Percentiles rank a stretch among this genome's conserved stretches.
Conservation (phyloP, 2,329 filamentous ascomycete species). For the Sclerotinia spermophila region DNA sequence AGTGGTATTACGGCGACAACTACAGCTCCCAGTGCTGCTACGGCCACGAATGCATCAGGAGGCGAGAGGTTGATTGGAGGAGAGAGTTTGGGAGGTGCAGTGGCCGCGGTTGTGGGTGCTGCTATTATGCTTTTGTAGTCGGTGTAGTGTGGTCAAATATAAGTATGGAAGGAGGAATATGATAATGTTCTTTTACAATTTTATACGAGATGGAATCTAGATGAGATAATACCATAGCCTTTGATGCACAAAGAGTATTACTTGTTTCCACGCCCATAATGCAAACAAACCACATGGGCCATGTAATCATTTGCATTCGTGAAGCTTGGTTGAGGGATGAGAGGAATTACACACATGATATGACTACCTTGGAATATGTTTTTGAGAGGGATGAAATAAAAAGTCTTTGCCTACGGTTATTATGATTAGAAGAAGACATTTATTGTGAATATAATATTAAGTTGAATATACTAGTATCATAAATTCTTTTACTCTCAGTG, state of each 20-base stretch:
- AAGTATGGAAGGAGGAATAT: neutral
- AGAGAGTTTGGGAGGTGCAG: neutral
- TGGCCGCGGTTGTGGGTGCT: conserved; percentile 38
- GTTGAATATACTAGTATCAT: neutral
- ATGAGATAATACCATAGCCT: neutral
- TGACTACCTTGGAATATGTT: neutral
- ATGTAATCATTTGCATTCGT: neutral
- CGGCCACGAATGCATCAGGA: conserved; percentile 16
- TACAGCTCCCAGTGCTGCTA: conserved; percentile 34
- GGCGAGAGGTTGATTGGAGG: neutral
- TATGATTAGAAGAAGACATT: neutral
- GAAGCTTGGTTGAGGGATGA: neutral
- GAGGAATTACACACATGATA: neutral
- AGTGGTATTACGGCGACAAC: conserved; percentile 43
- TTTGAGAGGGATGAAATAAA: too few relatives aligned
- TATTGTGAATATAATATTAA: neutral
- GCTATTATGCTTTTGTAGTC: neutral
- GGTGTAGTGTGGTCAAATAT: neutral
- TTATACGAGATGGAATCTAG: neutral
- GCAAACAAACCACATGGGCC: neutral
- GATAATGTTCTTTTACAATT: neutral
- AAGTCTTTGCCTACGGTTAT: rapidly evolving
- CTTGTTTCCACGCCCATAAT: neutral
- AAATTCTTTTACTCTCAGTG: neutral
- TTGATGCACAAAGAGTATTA: neutral